Evolutionary conservation across 805 yeast species (phyloP).

Genomic region (Ogataea ganodermae): DNA sequence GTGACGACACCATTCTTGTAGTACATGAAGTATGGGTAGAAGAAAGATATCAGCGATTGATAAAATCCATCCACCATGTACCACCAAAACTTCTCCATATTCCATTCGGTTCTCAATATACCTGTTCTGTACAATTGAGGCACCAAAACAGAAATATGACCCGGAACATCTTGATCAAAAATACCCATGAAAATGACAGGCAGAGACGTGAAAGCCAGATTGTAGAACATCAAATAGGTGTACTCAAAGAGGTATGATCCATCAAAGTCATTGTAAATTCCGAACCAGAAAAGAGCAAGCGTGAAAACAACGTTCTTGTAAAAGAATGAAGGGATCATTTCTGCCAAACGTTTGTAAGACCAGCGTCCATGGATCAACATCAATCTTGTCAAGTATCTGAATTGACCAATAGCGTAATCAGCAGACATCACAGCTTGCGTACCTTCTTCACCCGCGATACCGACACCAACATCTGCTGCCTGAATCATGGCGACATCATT

Average conservation of each 20-base stretch:
- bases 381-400: constrained; percentile 66
- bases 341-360: constrained; percentile 80
- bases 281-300: constrained; percentile 77
- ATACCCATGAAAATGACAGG: constrained; percentile 79
- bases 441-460: constrained; percentile 92
- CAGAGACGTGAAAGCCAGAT: constrained; percentile 78
- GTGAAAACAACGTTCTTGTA: constrained; percentile 79
- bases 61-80: constrained; percentile 79
- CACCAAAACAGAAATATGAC: constrained; percentile 64
- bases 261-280: constrained; percentile 71
- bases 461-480: constrained; percentile 84
- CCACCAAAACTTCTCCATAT: constrained; percentile 63
- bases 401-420: constrained; percentile 84
- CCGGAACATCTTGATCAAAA: constrained; percentile 79
- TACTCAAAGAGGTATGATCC: constrained; percentile 79
- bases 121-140: constrained; percentile 79
- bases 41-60: constrained; percentile 72
- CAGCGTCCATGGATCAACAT: constrained; percentile 81
- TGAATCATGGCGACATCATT: constrained; percentile 92
- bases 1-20: constrained; percentile 45
- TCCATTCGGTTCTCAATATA: constrained; percentile 72
- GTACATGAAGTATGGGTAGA: constrained; percentile 66
- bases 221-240: constrained; percentile 78
- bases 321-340: constrained; percentile 82
- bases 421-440: constrained; percentile 88